Base-by-base conservation (phyloP, 495 filamentous ascomycete species). In the Xylaria palmicola region DNA sequence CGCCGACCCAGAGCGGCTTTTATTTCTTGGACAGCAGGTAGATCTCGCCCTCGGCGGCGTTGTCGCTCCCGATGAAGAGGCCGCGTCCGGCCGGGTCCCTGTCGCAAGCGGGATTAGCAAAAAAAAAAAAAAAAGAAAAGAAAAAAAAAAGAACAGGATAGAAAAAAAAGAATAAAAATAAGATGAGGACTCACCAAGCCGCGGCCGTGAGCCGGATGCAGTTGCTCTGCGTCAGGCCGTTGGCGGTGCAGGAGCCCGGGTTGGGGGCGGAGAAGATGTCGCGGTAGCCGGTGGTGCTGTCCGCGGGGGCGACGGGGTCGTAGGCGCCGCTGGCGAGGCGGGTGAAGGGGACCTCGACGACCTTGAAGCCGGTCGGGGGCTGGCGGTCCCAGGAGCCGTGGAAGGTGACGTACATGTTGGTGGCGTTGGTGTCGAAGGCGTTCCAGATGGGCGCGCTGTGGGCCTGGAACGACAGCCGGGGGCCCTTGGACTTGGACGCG, bases 361-460 rank as follows among this genome's bases (percentile, higher is more conserved):
- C 70, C 58, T 77, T 77, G 60, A 73, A 77, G 19, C 74, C 74
- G 1, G 73, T 75, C 8, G 74, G 60, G 0, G 72, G 70, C 52
- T 70, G 62, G 9, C 83, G 76, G 65, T 85, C 56, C 84, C 85
- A 86, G 24, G 75, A 80, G 0, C 85, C 85, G 63, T 86, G 85
- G 62, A 87, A 85, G 0, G 80, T 74, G n/a, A 87, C 74, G 73
- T 80, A 86, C 62, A 83, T 83, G 60, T 79, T 85, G 59, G 75
- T 76, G 10, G 69, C 75, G 29, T 77, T 78, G 53, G 63, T 54
- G 56, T 78, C 74, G 55, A 74, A 70, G 29, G 75, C 75, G 60
- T 85, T 81, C 65, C 82, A 80, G 48, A 86, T 74, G 15, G 85
- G 85, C 0, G 85, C 85, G 61, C 73, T 81, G 66, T 87, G 85